Base-by-base conservation (phyloP, 805 yeast species). In the Candida pseudoglaebosa region DNA sequence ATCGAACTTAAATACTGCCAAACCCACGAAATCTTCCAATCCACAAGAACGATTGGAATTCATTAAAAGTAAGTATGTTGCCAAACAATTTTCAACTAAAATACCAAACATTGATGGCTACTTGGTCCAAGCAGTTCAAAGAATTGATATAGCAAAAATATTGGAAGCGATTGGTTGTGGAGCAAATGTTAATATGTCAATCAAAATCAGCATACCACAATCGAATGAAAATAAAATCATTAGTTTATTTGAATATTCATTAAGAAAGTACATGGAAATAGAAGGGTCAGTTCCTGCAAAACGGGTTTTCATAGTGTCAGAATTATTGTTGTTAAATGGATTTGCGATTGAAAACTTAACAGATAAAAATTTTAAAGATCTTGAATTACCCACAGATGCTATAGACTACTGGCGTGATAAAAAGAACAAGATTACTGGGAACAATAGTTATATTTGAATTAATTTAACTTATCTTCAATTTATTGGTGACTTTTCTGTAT, bases 21-120 rank as follows among this genome's bases (percentile, higher is more conserved):
- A 32, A 42, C 37, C 28, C 1, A 28, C 24, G 6, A 30, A 5
- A n/a, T 35, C 12, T 45, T 72, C 4, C 39, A 55, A 70, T 0
- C 65, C 72, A 40, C 71, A 65, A 10, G 71, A 70, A 24, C 65
- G 95, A 35, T 61, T 76, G 22, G 56, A 57, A n/a, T 88, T 73
- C 52, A 81, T 87, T 34, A 71, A 71, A 5, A 67, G 73, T 30
- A 90, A 90, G 59, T 90, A 90, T 54, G 67, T 70, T 18, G 61
- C 59, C 4, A 77, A 75, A 56, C 64, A 59, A 29, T 89, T 58
- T 50, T 45, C 37, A 9, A 38, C 36, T 1, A 42, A 44, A 8
- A 47, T 52, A 8, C 44, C 41, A 0, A 54, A 54, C 13, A 34
- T 54, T 5, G 60, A 66, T 39, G 66, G 64, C 34, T 50, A 59